These are phyloP conservation scores for Gryganskiella cystojenkinii DNA, from an alignment of 192 early-diverging fungal species.

Conservation along the genomic window DNA sequence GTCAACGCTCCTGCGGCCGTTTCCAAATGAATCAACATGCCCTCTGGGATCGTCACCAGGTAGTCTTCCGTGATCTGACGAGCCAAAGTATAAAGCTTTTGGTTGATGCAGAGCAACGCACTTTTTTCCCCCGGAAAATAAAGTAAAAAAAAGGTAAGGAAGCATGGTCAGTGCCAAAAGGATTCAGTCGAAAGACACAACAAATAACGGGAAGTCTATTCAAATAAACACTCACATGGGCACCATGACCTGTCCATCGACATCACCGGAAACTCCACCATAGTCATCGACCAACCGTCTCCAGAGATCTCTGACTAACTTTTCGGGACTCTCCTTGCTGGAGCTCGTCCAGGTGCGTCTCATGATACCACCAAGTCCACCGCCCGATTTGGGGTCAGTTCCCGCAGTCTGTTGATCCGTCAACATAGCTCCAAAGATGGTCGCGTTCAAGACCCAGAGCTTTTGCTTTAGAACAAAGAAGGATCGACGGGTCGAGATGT, in stretches of 20 bases:
- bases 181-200: not conserved
- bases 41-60: conserved; percentile 34
- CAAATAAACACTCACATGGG: conserved; percentile 36
- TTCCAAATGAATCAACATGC: conserved; percentile 44
- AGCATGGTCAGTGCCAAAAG: not conserved
- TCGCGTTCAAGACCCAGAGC: conserved; percentile 51
- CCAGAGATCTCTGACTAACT: conserved; percentile 50
- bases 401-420: conserved; percentile 34
- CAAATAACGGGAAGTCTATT: not conserved
- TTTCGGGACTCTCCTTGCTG: conserved; percentile 34
- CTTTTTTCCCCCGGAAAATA: not conserved
- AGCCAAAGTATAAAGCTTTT: conserved; percentile 35
- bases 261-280: conserved; percentile 44
- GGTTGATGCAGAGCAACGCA: conserved; percentile 36
- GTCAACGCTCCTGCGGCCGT: conserved; percentile 29
- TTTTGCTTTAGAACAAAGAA: conserved; percentile 46
- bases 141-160: not conserved
- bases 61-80: conserved; percentile 39
- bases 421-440: conserved; percentile 51
- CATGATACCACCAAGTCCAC: not conserved
- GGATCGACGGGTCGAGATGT: conserved; percentile 22
- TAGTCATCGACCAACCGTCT: conserved; percentile 46
- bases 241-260: conserved; percentile 56
- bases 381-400: not conserved
- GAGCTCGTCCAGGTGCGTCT: not conserved